Base-by-base conservation (phyloP, 2,329 filamentous ascomycete genomes). In the Fusarium sp. region DNA sequence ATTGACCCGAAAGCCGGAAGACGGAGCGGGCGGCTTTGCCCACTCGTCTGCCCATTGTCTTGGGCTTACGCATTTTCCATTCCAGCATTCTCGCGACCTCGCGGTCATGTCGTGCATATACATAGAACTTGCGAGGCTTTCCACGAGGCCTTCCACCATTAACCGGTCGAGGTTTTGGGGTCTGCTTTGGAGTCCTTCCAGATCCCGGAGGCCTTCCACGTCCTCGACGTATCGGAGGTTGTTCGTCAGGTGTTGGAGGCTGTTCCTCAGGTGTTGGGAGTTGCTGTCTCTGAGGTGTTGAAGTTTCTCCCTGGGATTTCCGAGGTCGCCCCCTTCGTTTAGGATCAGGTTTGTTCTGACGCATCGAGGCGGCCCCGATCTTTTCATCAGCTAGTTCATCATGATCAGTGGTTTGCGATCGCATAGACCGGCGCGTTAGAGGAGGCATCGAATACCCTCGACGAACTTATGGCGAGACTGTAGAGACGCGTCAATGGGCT, bases 1-100 rank as follows among this genome's bases (percentile, higher is more conserved):
- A 63, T 24, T 49, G 43, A 4, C 26, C 43, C 1, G 60, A 36
- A 1, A 63, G 31, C 13, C 1, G 7, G 5, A 39, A n/a, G 5
- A 63, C 13, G 4, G 49, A 8, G 0, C 58, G 33, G 2, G 43
- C n/a, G 4, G 58, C 58, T 28, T 57, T 10, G 15, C 60, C 60
- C 5, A 63, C 36, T 15, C 60, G 38, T 10, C 24, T 63, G 0
- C 38, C 60, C 22, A 39, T 49, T 3, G 38, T 24, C 18, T 20
- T 20, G 0, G 24, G 3, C 6, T 10, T 33, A 1, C 6, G 24
- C 58, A 63, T 36, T 1, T 4, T 3, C 50, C 50, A 63, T 1
- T 14, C 2, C 4, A 63, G 2, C 1, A 2, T 44, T 0, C 6
- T n/a, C 6, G 58, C 38, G 5, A 63, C 17, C 17, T 8, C n/a